A percentile compares a stretch with the other conserved stretches of the same genome.
phyloP scores from a whole-genome alignment of 1,284 basidiomycete genomes.

The Heterobasidion occidentale region DNA sequence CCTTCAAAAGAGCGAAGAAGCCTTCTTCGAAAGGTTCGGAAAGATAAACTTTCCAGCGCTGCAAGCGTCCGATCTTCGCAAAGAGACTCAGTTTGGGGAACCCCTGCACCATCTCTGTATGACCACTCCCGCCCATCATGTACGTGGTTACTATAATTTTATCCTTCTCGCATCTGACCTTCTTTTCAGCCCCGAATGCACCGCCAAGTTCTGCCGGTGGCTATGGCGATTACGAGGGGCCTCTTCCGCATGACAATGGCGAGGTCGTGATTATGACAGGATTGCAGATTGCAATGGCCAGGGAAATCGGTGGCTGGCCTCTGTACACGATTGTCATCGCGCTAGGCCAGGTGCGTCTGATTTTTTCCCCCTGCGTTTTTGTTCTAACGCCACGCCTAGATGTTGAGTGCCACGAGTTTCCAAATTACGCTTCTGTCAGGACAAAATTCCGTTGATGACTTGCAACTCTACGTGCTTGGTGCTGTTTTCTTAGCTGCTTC shows the following conservation, averaged over 20 bases:
- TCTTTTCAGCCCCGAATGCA: conserved; percentile 46
- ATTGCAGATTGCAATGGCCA: conserved; percentile 74
- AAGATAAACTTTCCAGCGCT: conserved; percentile 76
- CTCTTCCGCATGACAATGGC: conserved; percentile 41
- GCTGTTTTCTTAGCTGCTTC: conserved; percentile 81
- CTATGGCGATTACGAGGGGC: conserved; percentile 35
- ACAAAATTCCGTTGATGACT: conserved; percentile 71
- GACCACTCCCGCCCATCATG: conserved; percentile 64
- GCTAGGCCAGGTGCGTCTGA: conserved; percentile 59
- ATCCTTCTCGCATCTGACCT: conserved; percentile 6
- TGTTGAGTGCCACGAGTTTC: conserved; percentile 87
- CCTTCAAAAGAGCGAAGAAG: conserved; percentile 85
- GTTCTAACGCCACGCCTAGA: conserved; percentile 27
- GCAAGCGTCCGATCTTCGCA: conserved; percentile 72
- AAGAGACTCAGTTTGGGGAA: conserved; percentile 77
- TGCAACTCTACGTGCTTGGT: conserved; percentile 87
- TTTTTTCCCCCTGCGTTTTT: conserved; percentile 1
- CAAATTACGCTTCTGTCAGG: conserved; percentile 86
- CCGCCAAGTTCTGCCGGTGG: conserved; percentile 29
- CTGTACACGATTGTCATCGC: conserved; percentile 86
- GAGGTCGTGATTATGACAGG: conserved; percentile 67
- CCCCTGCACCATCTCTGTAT: conserved; percentile 59
- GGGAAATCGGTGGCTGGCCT: conserved; percentile 79
- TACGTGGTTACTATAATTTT: conserved; percentile 28
- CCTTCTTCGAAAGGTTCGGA: conserved; percentile 87